Conservation (phyloP, 148 eudicot genomes). For the Suaeda aralocaspica region DNA sequence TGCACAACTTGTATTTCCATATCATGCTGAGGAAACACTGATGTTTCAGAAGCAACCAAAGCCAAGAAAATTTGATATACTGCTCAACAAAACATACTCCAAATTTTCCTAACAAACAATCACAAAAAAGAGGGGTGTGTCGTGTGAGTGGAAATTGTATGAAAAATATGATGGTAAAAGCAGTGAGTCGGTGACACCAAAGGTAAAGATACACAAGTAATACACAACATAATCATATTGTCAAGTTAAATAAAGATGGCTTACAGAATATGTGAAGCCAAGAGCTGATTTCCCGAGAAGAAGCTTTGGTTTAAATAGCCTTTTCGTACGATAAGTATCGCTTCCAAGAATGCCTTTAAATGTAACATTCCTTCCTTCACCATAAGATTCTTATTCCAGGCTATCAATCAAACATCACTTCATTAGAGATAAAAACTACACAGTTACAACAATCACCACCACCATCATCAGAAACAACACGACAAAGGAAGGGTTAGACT, state of each 20-base stretch:
- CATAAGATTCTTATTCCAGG: constrained; percentile 59
- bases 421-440: constrained; percentile 10
- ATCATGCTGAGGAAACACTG: background rate
- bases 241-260: constrained; percentile 24
- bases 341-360: constrained; percentile 61
- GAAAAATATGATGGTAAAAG: no score
- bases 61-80: background rate
- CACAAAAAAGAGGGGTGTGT: no score
- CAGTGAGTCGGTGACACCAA: no score
- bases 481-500: background rate
- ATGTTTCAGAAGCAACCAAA: background rate
- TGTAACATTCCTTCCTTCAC: constrained; percentile 78
- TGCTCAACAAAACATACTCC: background rate
- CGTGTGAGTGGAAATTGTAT: no score
- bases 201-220: background rate
- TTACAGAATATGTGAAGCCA: constrained; percentile 65
- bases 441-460: background rate
- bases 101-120: background rate
- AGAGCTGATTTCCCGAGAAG: constrained; percentile 48
- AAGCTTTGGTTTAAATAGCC: constrained; percentile 69
- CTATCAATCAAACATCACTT: constrained; percentile 31
- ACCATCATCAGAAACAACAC: background rate
- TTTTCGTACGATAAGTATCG: constrained; percentile 36
- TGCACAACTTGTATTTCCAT: background rate
- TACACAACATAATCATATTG: background rate